Evolutionary conservation across 257 asterid species (phyloP), one percentile per base, ranked within the genome.

Genomic region (Verbascum thapsus): DNA sequence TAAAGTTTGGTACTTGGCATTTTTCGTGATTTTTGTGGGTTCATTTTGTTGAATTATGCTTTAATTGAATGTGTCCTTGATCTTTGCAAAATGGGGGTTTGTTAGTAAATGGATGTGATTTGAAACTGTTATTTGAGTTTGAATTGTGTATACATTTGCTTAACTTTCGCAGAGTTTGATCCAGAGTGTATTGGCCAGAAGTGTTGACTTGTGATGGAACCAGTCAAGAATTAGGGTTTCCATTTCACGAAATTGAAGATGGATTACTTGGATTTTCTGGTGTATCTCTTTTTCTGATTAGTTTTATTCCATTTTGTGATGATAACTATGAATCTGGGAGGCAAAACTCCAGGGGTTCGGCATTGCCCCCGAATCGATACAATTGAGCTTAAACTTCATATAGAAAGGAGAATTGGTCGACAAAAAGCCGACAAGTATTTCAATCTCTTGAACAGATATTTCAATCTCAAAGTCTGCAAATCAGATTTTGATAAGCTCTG

Each of bases 401-500:
- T 88, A 30, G 81, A 75, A 41, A 74, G 68, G 81, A 81, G 74
- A 76, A 76, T 88, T 22, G 96, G 96, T 44, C 74, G 18, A n/a
- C 72, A 71, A 44, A 81, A 63, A 67, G 66, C 94, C 0, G 85
- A 75, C 41, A 67, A 61, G 58, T 87, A 87, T 64, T 87, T 82
- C 73, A 35, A 68, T 77, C 70, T 79, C 1, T 64, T 87, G 56
- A 70, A 57, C n/a, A 77, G 79, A 23, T 85, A 67, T 70, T 69
- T 88, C 6, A 70, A 75, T 58, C 47, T 66, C 42, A 77, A 77
- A 66, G 71, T 85, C 7, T 68, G 58, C 54, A 88, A 83, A 65
- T 47, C 78, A 3, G 91, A 77, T 57, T 88, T 88, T 53, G 82
- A 78, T 66, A 80, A 78, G 68, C 74, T 77, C 51, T 88, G 96